Evolutionary conservation across 2,329 filamentous ascomycete genomes (phyloP), one percentile per base, ranked within the genome.

Genomic region (Hymenoscyphus albidus): DNA sequence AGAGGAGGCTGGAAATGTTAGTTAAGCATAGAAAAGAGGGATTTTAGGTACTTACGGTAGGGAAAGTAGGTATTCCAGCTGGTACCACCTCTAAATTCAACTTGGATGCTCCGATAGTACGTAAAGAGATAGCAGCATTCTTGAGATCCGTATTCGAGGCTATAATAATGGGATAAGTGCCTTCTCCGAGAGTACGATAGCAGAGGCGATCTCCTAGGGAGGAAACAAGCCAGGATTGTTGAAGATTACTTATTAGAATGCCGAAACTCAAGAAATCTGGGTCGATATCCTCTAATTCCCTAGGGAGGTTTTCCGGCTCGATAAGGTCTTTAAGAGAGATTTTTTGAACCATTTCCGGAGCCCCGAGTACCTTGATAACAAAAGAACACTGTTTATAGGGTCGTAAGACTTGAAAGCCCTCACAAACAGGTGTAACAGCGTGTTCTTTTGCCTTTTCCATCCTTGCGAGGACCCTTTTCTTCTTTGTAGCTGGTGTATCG

Each of bases 41-140:
- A 12, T 13, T 27, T 12, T 22, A 5, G 18, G 31, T 5, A 57
- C 31, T 57, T 57, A 57, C 55, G n/a, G 31, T 4, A n/a, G 12
- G 22, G n/a, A 22, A 22, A 54, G 13, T 9, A 54, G 18, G n/a
- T 10, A 54, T 54, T 54, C 48, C 12, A 54, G 31, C 55, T n/a
- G 14, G 55, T 9, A 57, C 16, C 1, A 57, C 31, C 32, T 57
- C 55, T 27, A 57, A 38, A n/a, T n/a, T 13, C 27, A 57, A 35
- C 27, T 35, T 38, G 4, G n/a, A 16, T n/a, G 12, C 32, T 9
- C 56, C 57, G 6, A 57, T 40, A 10, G 32, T 32, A 7, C 62
- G n/a, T 13, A 63, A 40, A 42, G 32, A 42, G n/a, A 63, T 63
- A 1, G 44, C 62, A 10, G 62, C 62, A 42, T 59, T 63, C 13